phyloP scores from a whole-genome alignment of 192 early-diverging fungal genomes.

The Podila epigama region DNA sequence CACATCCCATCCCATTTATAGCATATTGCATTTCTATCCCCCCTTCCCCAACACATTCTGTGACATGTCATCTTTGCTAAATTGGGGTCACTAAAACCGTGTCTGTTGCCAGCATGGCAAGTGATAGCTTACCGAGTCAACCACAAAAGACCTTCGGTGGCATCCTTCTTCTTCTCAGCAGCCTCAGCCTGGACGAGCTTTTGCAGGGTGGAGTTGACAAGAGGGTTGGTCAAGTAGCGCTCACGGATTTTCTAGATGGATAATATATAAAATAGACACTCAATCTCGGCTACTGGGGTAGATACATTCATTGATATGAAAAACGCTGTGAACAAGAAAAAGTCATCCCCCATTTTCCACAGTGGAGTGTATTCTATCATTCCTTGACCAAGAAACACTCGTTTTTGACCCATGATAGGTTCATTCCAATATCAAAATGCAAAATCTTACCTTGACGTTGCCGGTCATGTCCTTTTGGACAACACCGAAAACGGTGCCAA shows the following conservation, averaged over 20 bases:
- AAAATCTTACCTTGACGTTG: slow-evolving; percentile 90
- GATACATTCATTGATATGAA: not conserved
- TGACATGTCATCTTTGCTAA: no score
- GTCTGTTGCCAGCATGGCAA: not conserved
- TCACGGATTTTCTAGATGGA: slow-evolving; percentile 79
- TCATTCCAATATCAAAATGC: no score
- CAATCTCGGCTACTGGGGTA: no score
- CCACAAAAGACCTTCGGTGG: slow-evolving; percentile 94
- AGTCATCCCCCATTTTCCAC: not conserved
- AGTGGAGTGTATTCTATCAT: no score
- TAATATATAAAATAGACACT: not conserved
- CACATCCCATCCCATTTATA: not conserved
- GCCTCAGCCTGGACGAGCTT: slow-evolving; percentile 78
- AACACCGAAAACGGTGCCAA: slow-evolving; percentile 80
- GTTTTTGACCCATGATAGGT: no score
- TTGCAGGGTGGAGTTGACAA: slow-evolving; percentile 79
- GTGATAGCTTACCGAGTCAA: slow-evolving; percentile 73
- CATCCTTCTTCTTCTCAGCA: slow-evolving; percentile 81
- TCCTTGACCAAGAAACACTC: no score
- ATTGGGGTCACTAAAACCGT: no score
- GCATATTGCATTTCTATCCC: no score
- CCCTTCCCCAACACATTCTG: no score
- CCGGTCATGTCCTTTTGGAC: slow-evolving; percentile 93
- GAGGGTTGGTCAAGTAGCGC: slow-evolving; percentile 73
- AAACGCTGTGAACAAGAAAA: no score